Evolutionary conservation across 768 basidiomycete species (phyloP).

Genomic region (Mycena haematopus): DNA sequence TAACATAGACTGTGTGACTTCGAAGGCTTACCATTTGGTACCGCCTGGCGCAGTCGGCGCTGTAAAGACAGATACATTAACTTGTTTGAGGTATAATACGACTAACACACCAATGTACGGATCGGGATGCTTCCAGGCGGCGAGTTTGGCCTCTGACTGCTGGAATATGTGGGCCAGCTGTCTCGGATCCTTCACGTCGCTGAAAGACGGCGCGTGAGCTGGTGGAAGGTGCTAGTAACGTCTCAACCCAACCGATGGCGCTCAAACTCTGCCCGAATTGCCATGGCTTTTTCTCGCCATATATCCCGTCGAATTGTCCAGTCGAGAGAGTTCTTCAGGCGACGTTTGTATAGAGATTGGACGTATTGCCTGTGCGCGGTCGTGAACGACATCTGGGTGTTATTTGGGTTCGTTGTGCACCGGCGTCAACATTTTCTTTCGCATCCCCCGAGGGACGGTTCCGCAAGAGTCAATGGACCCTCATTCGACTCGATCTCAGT

Average conservation of each 20-base stretch:
- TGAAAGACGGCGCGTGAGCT: conserved; percentile 37
- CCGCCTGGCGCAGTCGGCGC: conserved; percentile 87
- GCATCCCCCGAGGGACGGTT: conserved; percentile 14
- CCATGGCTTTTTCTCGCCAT: conserved; percentile 84
- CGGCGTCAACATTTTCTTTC: conserved; percentile 22
- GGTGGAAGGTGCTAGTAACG: background rate
- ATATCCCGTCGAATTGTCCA: conserved; percentile 88
- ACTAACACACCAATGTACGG: conserved; percentile 85
- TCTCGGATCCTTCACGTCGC: conserved; percentile 85
- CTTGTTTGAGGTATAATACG: background rate
- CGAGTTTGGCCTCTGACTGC: conserved; percentile 79
- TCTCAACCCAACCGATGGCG: conserved; percentile 72
- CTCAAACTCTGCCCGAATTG: conserved; percentile 94
- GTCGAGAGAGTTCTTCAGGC: conserved; percentile 85
- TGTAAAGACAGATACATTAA: conserved; percentile 38
- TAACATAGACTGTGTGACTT: conserved; percentile 5
- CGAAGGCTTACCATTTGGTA: conserved; percentile 84
- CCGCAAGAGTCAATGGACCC: conserved; percentile 64
- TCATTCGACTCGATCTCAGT: conserved; percentile 77
- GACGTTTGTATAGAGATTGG: conserved; percentile 90
- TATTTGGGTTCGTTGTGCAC: conserved; percentile 3
- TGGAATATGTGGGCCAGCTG: conserved; percentile 78
- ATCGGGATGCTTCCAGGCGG: conserved; percentile 79
- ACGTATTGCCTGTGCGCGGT: conserved; percentile 83
- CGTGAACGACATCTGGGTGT: conserved; percentile 54